Evolutionary conservation across 2,329 filamentous ascomycete species (phyloP), one percentile per base, ranked within the genome.

Genomic region (Talaromyces amestolkiae): DNA sequence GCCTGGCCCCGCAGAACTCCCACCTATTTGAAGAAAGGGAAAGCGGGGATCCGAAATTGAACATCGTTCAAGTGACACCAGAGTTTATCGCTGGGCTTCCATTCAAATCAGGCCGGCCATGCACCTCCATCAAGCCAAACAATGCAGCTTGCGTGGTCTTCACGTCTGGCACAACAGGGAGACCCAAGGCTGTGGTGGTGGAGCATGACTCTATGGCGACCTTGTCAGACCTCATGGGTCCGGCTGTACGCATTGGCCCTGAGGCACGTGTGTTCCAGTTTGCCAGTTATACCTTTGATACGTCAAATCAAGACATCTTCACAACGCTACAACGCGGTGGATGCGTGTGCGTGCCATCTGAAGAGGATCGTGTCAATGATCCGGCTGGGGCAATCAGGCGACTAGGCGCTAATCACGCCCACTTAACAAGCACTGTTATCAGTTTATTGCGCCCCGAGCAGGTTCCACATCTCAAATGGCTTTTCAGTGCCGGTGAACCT

Each of bases 381-480:
- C 31, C 31, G n/a, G 51, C 51, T 56, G 51, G 22, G 22, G 80
- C 79, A 1, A 83, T 87, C 41, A 78, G 80, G 3, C 72, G 76
- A 0, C 84, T 85, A 79, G 74, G 78, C 7, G 81, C 84, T 35
- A 84, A 81, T 51, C 84, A 82, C 78, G 83, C 81, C 0, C 84
- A 86, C 68, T 81, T 89, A 73, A 89, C 87, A 0, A 84, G 86
- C 0, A 80, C 85, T 0, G 80, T 89, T n/a, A 86, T 86, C 0
- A 74, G 78, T 3, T 73, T 82, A 4, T 63, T 84, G 15, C 73
- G 77, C 17, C 51, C 51, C 51, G 31, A 56, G 51, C 22, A 56
- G 17, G 51, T 56, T 27, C 33, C 33, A 43, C 15, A 37, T 59
- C 33, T 59, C 15, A 59, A 59, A 43, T 39, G 31, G 24, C n/a